A percentile compares a stretch with the other conserved stretches of the same genome.
phyloP scores from a whole-genome alignment of 129 eudicot genomes.

The Helichrysum umbraculigerum region DNA sequence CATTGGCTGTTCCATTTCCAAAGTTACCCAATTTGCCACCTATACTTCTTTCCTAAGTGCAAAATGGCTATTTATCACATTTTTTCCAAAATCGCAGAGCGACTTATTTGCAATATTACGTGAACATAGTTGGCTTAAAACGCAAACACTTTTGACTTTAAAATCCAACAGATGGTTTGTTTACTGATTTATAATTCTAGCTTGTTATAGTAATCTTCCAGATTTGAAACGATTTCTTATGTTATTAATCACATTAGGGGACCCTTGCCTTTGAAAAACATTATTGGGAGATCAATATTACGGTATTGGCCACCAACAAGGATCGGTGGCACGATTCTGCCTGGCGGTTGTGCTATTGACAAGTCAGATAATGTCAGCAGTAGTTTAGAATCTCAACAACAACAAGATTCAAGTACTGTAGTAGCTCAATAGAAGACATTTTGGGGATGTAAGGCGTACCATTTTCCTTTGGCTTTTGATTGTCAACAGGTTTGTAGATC shows the following conservation, averaged over 20 bases:
- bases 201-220: not conserved
- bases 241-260: conserved; percentile 54
- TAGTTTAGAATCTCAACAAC: conserved; percentile 37
- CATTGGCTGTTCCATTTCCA: not conserved
- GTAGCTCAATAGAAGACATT: conserved; percentile 48
- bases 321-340: conserved; percentile 74
- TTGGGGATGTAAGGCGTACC: not conserved
- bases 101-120: not conserved
- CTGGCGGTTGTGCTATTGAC: conserved; percentile 70
- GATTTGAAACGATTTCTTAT: not conserved
- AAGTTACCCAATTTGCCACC: not conserved
- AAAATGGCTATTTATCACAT: no score
- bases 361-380: conserved; percentile 37
- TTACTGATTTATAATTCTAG: not conserved
- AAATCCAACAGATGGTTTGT: not conserved
- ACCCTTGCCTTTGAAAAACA: conserved; percentile 81
- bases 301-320: conserved; percentile 94
- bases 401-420: conserved; percentile 32
- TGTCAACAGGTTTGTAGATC: conserved; percentile 22
- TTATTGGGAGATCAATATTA: conserved; percentile 86
- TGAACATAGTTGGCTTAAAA: not conserved
- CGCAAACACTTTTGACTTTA: not conserved
- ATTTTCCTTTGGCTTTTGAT: conserved; percentile 17
- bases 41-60: not conserved
- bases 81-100: not conserved